These are phyloP conservation scores for Coemansia sp. DNA, from an alignment of 192 early-diverging fungal genomes.

Conservation along the genomic window DNA sequence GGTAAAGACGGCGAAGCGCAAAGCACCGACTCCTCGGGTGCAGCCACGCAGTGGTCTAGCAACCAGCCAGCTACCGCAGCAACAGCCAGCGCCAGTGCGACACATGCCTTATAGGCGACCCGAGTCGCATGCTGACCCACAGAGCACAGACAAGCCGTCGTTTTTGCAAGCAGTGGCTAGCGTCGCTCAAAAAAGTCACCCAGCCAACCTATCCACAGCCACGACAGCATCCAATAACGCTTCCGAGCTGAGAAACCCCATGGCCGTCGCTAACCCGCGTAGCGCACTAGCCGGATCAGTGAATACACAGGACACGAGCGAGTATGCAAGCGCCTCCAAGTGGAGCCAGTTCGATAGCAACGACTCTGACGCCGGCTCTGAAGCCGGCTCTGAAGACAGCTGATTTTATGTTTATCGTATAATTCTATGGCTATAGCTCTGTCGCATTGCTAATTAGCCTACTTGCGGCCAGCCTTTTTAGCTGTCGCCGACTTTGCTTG, in stretches of 20 bases:
- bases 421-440: too few relatives aligned
- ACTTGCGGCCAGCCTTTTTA: conserved; percentile 16
- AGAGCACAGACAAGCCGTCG: neutral
- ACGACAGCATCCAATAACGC: neutral
- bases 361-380: conserved; percentile 1
- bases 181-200: neutral
- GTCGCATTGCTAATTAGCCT: neutral
- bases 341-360: conserved; percentile 13
- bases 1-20: neutral
- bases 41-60: neutral
- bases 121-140: neutral
- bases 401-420: too few relatives aligned
- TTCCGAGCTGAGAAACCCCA: neutral
- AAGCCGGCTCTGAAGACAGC: neutral
- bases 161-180: conserved; percentile 19
- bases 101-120: conserved; percentile 5
- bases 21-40: neutral
- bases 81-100: neutral
- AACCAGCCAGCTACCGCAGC: neutral
- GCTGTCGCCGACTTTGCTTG: conserved; percentile 10
- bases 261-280: neutral
- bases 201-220: neutral
- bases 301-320: neutral
- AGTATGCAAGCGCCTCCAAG: neutral
- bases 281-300: neutral